phyloP scores from a whole-genome alignment of 345 rosid genomes.

The Isatis tinctoria region DNA sequence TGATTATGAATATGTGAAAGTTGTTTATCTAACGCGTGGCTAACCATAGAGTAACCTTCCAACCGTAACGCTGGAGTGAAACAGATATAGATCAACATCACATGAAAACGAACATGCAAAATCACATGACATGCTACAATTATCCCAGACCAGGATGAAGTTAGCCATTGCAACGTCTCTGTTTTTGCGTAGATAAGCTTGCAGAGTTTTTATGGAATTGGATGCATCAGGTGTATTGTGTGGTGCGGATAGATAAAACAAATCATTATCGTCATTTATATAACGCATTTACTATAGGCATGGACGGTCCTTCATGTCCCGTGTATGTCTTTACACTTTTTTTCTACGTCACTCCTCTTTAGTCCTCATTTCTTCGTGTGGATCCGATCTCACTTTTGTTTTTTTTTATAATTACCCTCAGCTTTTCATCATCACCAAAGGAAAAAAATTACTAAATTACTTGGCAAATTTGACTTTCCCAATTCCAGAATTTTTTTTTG shows the following conservation, averaged over 20 bases:
- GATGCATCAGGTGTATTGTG: constrained; percentile 11
- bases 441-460: background rate
- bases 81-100: constrained; percentile 7
- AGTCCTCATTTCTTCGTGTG: constrained; percentile 7
- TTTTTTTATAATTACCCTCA: background rate
- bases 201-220: background rate
- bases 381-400: background rate
- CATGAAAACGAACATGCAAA: background rate
- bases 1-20: background rate
- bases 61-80: background rate
- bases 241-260: constrained; percentile 4
- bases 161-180: background rate
- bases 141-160: constrained; percentile 8
- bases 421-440: background rate
- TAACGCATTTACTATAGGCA: constrained; percentile 12
- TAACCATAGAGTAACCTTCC: background rate
- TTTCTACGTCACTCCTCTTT: constrained; percentile 3
- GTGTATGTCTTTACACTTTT: constrained; percentile 15
- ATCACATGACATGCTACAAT: constrained; percentile 19
- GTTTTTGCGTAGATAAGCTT: constrained; percentile 2
- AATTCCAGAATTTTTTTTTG: background rate
- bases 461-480: constrained; percentile 6
- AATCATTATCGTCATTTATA: constrained; percentile 18
- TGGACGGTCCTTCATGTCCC: constrained; percentile 22
- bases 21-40: background rate